phyloP scores from a whole-genome alignment of 2,329 filamentous ascomycete species.

The Aspergillus candidus region DNA sequence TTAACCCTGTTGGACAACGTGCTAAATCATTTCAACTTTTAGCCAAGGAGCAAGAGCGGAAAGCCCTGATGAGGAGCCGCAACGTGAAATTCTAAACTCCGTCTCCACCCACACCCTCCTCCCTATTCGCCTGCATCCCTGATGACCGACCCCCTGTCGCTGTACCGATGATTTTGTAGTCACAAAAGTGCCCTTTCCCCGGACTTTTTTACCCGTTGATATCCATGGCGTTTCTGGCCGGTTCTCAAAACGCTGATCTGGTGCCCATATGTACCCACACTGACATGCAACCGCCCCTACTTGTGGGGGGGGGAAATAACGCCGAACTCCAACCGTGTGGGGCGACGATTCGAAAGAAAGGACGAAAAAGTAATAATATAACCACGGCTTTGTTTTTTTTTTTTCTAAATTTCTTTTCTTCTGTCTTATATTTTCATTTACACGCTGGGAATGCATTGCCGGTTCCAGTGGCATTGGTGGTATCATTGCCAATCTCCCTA shows the following conservation, averaged over 20 bases:
- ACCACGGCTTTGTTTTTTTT: background rate
- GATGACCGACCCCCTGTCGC: conserved; percentile 16
- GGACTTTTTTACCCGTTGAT: conserved; percentile 30
- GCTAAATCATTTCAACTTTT: conserved; percentile 12
- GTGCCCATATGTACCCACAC: conserved; percentile 9
- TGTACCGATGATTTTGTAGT: conserved; percentile 15
- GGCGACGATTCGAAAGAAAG: too few species aligned
- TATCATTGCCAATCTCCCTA: too few species aligned
- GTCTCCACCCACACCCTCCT: conserved; percentile 8
- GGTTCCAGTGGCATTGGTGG: too few species aligned
- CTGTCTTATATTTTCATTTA: conserved; percentile 5
- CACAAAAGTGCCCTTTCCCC: conserved; percentile 17
- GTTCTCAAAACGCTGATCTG: conserved; percentile 30
- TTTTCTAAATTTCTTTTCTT: too few species aligned
- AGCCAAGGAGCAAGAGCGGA: conserved; percentile 64
- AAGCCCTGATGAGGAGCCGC: conserved; percentile 60
- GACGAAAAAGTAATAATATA: too few species aligned
- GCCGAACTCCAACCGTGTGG: background rate
- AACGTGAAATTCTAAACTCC: conserved; percentile 31
- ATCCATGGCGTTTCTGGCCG: conserved; percentile 39
- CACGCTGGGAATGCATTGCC: background rate
- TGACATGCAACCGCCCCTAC: background rate
- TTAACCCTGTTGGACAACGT: background rate
- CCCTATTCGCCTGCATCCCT: too few species aligned
- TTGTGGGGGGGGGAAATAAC: background rate